Evolutionary conservation across 345 rosid species (phyloP).

Genomic region (Leavenworthia alabamica): DNA sequence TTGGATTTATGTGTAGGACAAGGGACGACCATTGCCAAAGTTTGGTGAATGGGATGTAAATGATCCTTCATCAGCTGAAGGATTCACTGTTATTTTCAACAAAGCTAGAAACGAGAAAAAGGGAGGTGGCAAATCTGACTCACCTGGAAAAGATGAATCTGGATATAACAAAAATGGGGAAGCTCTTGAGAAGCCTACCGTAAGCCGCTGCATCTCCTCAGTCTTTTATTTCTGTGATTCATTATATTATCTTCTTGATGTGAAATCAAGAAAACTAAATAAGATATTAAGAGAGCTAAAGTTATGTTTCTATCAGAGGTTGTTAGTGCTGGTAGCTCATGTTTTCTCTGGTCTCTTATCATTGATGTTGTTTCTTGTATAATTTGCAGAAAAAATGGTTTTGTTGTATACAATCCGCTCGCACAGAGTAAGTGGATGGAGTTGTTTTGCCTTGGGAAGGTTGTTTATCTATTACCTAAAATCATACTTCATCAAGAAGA

Average conservation of each 20-base stretch:
- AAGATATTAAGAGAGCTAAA: too few relatives aligned
- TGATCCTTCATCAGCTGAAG: slow-evolving; percentile 56
- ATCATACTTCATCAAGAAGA: slow-evolving; percentile 20
- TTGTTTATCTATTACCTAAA: slow-evolving; percentile 14
- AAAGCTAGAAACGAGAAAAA: slow-evolving; percentile 58
- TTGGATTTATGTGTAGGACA: slow-evolving; percentile 35
- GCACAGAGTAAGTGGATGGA: slow-evolving; percentile 12
- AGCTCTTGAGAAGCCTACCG: slow-evolving; percentile 54
- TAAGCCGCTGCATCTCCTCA: slow-evolving; percentile 32
- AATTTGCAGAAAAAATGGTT: slow-evolving; percentile 36
- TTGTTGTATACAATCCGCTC: slow-evolving; percentile 31
- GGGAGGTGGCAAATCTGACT: slow-evolving; percentile 36
- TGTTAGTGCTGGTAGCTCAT: neutral
- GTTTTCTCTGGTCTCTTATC: neutral
- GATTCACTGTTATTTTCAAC: slow-evolving; percentile 52
- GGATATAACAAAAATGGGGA: slow-evolving; percentile 34
- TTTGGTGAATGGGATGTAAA: slow-evolving; percentile 62
- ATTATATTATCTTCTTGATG: neutral
- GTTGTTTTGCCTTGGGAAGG: too few relatives aligned
- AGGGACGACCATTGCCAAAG: slow-evolving; percentile 50
- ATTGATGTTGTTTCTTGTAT: neutral
- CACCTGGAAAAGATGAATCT: slow-evolving; percentile 38
- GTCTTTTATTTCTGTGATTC: neutral
- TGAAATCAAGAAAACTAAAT: neutral
- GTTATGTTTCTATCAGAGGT: neutral